These are phyloP conservation scores for Pulveroboletus sp. DNA, from an alignment of 1,284 basidiomycete species.

Conservation along the genomic window DNA sequence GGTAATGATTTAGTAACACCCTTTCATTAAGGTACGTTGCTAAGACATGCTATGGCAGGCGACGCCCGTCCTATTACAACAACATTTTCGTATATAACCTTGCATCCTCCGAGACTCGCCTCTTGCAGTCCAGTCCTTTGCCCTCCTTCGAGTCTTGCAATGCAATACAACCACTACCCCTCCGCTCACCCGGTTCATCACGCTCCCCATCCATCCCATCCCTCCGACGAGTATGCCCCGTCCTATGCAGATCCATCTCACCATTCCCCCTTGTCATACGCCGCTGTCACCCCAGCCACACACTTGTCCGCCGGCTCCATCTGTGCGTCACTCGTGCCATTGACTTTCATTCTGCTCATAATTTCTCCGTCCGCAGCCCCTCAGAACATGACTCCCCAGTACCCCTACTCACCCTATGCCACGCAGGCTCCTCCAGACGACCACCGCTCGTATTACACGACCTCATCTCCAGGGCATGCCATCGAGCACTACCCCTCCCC, in stretches of 20 bases:
- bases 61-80: constrained; percentile 38
- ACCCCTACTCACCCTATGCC: constrained; percentile 26
- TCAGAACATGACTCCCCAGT: constrained; percentile 22
- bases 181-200: constrained; percentile 21
- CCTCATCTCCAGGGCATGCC: constrained; percentile 18
- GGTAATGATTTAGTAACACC: constrained; percentile 41
- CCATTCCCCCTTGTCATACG: constrained; percentile 28
- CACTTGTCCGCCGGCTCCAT: constrained; percentile 26
- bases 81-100: constrained; percentile 38
- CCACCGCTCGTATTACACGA: constrained; percentile 31
- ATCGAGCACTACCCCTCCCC: constrained; percentile 27
- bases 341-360: constrained; percentile 13
- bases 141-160: constrained; percentile 13
- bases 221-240: constrained; percentile 22
- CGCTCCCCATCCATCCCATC: constrained; percentile 20
- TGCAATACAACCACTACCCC: constrained; percentile 35
- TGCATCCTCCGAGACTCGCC: constrained; percentile 12
- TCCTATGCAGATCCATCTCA: constrained; percentile 32
- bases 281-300: constrained; percentile 26
- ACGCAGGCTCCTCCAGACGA: constrained; percentile 26
- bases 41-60: constrained; percentile 40
- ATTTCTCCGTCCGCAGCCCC: constrained; percentile 20
- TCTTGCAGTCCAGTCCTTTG: constrained; percentile 10
- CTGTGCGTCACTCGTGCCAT: constrained; percentile 23
- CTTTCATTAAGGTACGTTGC: constrained; percentile 42